Conservation (phyloP, 2,329 filamentous ascomycete genomes). For the Geosmithia putterillii region DNA sequence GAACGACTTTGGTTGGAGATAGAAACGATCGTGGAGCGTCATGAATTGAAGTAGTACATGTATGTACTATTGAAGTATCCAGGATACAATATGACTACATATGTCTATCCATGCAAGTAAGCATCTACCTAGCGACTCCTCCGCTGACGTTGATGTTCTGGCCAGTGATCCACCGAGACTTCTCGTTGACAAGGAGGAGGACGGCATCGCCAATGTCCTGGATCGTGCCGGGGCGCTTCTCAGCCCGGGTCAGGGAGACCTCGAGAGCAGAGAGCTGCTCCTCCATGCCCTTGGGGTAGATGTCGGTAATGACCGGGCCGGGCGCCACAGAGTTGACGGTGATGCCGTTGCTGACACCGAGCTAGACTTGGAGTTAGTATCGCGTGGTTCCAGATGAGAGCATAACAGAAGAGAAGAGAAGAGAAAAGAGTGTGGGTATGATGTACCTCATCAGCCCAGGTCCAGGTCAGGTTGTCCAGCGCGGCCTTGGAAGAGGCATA, state of each 20-base stretch:
- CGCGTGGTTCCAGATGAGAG: too few species aligned
- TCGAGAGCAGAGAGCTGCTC: slow-evolving; percentile 9
- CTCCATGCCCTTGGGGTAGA: slow-evolving; percentile 6
- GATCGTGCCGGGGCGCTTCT: slow-evolving; percentile 16
- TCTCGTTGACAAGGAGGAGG: slow-evolving; percentile 22
- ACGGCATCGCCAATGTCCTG: slow-evolving; percentile 30
- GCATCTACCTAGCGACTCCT: slow-evolving; percentile 11
- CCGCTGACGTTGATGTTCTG: slow-evolving; percentile 26
- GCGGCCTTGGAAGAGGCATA: slow-evolving; percentile 18
- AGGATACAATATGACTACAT: too few species aligned
- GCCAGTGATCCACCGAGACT: slow-evolving; percentile 29
- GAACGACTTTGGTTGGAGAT: not conserved
- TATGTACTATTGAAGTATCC: not conserved
- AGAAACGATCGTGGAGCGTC: not conserved
- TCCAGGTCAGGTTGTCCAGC: slow-evolving; percentile 18
- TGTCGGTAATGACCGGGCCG: slow-evolving; percentile 23
- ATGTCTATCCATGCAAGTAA: not conserved
- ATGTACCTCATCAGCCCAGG: slow-evolving; percentile 19
- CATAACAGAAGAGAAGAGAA: not conserved
- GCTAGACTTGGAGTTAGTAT: slow-evolving; percentile 6
- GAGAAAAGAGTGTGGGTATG: not conserved
- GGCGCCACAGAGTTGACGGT: slow-evolving; percentile 30
- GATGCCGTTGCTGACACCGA: slow-evolving; percentile 23
- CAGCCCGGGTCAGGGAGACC: slow-evolving; percentile 15
- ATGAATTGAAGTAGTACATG: not conserved